These are phyloP conservation scores for Exophiala bonariae DNA, from an alignment of 2,329 filamentous ascomycete species.

Conservation along the genomic window DNA sequence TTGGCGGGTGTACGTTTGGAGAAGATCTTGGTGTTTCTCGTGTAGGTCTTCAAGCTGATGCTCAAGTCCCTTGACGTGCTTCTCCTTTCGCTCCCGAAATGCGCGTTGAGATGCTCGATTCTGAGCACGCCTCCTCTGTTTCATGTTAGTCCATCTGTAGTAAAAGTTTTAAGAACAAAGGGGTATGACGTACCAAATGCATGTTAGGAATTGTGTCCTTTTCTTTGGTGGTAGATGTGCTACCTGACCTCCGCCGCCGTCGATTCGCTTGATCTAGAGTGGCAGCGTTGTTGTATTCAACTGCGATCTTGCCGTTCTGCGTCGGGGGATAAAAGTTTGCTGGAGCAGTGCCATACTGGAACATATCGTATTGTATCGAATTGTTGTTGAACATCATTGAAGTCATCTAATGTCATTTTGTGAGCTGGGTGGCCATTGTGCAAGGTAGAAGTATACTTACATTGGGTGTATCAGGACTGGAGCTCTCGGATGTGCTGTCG, in stretches of 20 bases:
- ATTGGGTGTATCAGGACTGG: constrained; percentile 27
- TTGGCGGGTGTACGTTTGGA: constrained; percentile 34
- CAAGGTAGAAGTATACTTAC: constrained; percentile 27
- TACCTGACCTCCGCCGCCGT: constrained; percentile 24
- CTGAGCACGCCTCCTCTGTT: constrained; percentile 89
- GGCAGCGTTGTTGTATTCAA: constrained; percentile 29
- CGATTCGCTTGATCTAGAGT: constrained; percentile 28
- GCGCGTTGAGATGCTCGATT: constrained; percentile 90
- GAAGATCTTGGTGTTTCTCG: constrained; percentile 32
- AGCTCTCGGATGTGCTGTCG: constrained; percentile 29
- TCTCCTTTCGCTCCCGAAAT: constrained; percentile 93
- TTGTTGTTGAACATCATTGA: constrained; percentile 22
- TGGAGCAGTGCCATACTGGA: constrained; percentile 22
- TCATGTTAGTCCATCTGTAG: constrained; percentile 12
- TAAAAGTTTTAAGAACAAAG: background rate
- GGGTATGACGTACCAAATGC: constrained; percentile 29
- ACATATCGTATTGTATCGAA: constrained; percentile 26
- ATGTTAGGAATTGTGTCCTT: constrained; percentile 31
- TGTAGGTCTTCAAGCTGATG: constrained; percentile 68
- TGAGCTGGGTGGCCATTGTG: constrained; percentile 2
- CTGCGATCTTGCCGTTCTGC: constrained; percentile 25
- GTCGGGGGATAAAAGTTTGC: constrained; percentile 21
- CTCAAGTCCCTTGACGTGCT: constrained; percentile 82
- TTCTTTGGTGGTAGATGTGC: constrained; percentile 23
- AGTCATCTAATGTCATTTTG: constrained; percentile 21